phyloP scores from a whole-genome alignment of 2,329 filamentous ascomycete genomes.

The Cercospora beticola region DNA sequence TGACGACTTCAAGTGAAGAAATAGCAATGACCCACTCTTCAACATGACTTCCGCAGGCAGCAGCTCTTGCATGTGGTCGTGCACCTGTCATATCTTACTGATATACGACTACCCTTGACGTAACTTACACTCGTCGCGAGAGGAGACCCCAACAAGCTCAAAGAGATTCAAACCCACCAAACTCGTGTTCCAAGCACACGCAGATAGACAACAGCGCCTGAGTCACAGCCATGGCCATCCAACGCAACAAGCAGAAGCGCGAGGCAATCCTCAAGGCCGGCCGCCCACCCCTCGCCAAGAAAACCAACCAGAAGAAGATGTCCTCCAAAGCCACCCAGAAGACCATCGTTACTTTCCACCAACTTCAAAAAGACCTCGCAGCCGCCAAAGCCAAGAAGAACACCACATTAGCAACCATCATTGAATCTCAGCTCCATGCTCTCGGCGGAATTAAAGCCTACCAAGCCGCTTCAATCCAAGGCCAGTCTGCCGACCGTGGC shows the following conservation, averaged over 20 bases:
- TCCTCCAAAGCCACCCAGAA: slow-evolving; percentile 59
- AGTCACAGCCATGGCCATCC: not conserved
- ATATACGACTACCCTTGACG: not conserved
- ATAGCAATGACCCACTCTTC: not conserved
- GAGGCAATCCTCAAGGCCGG: not conserved
- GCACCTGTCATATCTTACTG: not conserved
- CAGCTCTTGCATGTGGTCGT: not conserved
- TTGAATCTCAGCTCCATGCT: slow-evolving; percentile 54
- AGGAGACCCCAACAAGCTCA: not conserved
- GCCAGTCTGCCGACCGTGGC: slow-evolving; percentile 60
- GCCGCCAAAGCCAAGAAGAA: slow-evolving; percentile 51
- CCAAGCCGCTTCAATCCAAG: slow-evolving; percentile 62
- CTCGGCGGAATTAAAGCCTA: slow-evolving; percentile 61
- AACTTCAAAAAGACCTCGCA: slow-evolving; percentile 57
- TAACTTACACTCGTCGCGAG: not conserved
- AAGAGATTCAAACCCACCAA: not conserved
- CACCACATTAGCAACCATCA: slow-evolving; percentile 39
- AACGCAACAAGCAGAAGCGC: not conserved
- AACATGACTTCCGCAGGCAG: slow-evolving; percentile 2
- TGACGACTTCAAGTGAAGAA: not conserved
- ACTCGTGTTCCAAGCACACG: not conserved
- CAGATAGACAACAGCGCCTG: not conserved
- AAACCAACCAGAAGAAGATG: slow-evolving; percentile 42
- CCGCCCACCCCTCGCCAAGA: slow-evolving; percentile 16
- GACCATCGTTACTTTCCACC: slow-evolving; percentile 61